Conservation (phyloP, 2,329 filamentous ascomycete genomes). For the Mycosphaerella sp. region DNA sequence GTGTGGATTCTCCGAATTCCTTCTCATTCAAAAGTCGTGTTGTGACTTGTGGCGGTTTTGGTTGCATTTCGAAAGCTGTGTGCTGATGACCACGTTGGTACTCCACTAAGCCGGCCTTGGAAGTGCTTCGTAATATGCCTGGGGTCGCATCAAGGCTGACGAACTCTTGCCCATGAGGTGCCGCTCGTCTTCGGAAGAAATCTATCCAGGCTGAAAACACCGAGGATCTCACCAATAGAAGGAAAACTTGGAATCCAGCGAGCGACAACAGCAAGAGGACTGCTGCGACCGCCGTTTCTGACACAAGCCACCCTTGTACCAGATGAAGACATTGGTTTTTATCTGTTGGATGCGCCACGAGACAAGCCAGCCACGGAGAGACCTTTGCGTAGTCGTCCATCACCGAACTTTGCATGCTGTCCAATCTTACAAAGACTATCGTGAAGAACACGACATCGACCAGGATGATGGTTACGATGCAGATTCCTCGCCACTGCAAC, state of each 20-base stretch:
- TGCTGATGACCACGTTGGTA: conserved; percentile 28
- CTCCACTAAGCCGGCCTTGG: conserved; percentile 21
- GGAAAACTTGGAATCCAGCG: conserved; percentile 73
- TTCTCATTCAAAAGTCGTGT: conserved; percentile 20
- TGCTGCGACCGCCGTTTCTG: conserved; percentile 69
- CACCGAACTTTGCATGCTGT: conserved; percentile 59
- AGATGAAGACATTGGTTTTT: conserved; percentile 60
- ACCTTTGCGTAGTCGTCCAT: conserved; percentile 53
- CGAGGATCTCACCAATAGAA: conserved; percentile 75
- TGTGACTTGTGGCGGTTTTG: conserved; percentile 17
- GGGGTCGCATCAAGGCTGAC: conserved; percentile 70
- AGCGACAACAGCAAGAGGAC: conserved; percentile 77
- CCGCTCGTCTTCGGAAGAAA: conserved; percentile 47
- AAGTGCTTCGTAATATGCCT: conserved; percentile 21
- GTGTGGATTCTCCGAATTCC: conserved; percentile 2
- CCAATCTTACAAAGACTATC: conserved; percentile 81
- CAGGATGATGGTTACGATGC: conserved; percentile 83
- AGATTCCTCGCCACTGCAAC: conserved; percentile 90
- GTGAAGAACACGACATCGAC: conserved; percentile 92
- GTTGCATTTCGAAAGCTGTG: conserved; percentile 34
- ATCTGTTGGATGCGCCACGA: conserved; percentile 53
- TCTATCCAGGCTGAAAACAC: conserved; percentile 82
- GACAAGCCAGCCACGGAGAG: conserved; percentile 63
- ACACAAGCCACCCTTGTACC: conserved; percentile 60
- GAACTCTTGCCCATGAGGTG: conserved; percentile 65